These are phyloP conservation scores for Candida odintsovae DNA, from an alignment of 805 yeast species.

Conservation along the genomic window DNA sequence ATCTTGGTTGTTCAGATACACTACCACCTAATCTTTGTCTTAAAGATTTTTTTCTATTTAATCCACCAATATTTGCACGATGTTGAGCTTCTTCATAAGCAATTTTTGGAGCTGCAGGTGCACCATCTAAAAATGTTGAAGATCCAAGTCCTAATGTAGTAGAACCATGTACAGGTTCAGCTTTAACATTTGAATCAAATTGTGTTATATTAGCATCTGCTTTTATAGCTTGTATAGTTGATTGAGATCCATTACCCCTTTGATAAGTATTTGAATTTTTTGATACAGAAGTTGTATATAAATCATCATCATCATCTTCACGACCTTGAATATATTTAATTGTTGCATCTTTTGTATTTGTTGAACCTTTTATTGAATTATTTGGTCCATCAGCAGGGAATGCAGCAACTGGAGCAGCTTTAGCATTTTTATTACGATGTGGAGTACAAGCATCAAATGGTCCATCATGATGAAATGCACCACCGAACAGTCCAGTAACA, in stretches of 20 bases:
- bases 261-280: slow-evolving; percentile 2
- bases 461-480: slow-evolving; percentile 97
- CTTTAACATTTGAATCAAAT: slow-evolving; percentile 65
- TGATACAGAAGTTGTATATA: slow-evolving; percentile 20
- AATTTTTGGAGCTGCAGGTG: slow-evolving; percentile 72
- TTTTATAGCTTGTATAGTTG: slow-evolving; percentile 38
- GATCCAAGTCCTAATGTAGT: slow-evolving; percentile 87
- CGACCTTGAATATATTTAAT: slow-evolving; percentile 77
- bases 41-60: slow-evolving; percentile 80
- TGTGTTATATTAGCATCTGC: slow-evolving; percentile 48
- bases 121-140: slow-evolving; percentile 90
- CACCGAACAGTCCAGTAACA: slow-evolving; percentile 92
- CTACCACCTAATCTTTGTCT: slow-evolving; percentile 50
- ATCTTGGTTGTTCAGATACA: not conserved
- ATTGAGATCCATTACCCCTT: slow-evolving; percentile 13
- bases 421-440: slow-evolving; percentile 74
- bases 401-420: slow-evolving; percentile 88
- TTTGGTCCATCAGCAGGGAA: slow-evolving; percentile 96
- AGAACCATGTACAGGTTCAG: slow-evolving; percentile 77
- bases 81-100: slow-evolving; percentile 30
- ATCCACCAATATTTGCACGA: slow-evolving; percentile 34
- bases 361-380: slow-evolving; percentile 68
- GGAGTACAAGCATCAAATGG: slow-evolving; percentile 99
- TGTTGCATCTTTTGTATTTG: slow-evolving; percentile 52
- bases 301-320: slow-evolving; percentile 43